A percentile compares a stretch with the other conserved stretches of the same genome.
These are phyloP conservation scores for Geranomyces michiganensis DNA, from an alignment of 192 early-diverging fungal species.

Conservation along the genomic window DNA sequence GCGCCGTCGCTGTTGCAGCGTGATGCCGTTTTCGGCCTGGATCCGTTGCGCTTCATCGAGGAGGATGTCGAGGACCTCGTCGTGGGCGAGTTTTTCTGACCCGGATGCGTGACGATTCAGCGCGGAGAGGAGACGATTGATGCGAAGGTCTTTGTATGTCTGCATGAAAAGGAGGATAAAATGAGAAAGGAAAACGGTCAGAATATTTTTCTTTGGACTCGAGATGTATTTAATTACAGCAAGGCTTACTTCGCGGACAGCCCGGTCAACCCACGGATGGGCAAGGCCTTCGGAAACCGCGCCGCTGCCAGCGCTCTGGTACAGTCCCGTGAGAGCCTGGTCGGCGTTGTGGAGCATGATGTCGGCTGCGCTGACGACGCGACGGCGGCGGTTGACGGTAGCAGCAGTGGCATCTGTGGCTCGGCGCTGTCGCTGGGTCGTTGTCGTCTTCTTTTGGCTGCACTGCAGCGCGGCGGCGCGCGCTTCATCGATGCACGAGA, in stretches of 20 bases:
- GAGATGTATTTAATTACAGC: not conserved
- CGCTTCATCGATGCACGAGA: not conserved
- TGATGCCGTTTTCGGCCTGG: conserved; percentile 17
- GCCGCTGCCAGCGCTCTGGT: not conserved
- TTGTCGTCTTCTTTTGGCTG: no score
- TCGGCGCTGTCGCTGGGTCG: not conserved
- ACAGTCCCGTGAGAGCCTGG: not conserved
- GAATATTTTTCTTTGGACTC: not conserved
- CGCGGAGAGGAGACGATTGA: not conserved
- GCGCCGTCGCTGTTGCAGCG: not conserved
- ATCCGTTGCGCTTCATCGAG: conserved; percentile 18
- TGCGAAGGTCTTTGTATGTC: not conserved
- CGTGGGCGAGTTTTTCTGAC: conserved; percentile 10
- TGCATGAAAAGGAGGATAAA: not conserved
- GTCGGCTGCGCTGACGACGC: not conserved
- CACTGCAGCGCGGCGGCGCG: not conserved
- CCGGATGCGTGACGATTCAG: not conserved
- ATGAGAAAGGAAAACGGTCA: not conserved
- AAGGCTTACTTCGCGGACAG: not conserved
- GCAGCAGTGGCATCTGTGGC: not conserved
- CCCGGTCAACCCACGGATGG: not conserved
- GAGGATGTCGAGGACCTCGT: conserved; percentile 23
- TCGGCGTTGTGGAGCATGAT: not conserved
- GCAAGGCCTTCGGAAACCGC: not conserved
- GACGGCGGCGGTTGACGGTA: not conserved